Base-by-base conservation (phyloP, 2,329 filamentous ascomycete genomes). In the Magnaporthiopsis incrustans region DNA sequence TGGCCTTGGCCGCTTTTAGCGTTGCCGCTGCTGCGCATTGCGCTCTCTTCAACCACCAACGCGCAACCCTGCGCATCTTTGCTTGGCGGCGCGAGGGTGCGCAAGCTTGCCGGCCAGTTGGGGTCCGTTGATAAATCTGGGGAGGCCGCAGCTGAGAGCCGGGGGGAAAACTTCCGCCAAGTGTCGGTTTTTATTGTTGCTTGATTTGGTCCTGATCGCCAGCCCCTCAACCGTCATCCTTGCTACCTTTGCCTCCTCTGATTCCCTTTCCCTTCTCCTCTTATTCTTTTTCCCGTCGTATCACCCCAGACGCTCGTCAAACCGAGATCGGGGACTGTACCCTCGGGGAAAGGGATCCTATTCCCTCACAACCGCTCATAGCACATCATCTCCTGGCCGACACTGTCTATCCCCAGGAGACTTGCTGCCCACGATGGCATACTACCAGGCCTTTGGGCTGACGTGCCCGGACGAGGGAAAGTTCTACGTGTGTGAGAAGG, bases 401-500 rank as follows among this genome's bases (percentile, higher is more conserved):
- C n/a, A n/a, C 44, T n/a, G 7, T 6, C 4, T 53, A 2, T 11
- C 22, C 44, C 44, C 18, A 2, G 18, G 7, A 22, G 5, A 35
- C 11, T 25, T 11, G 44, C 44, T 53, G 22, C 44, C 11, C 44
- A 25, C 44, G 10, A 53, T 53, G 44, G 44, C 44, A 53, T 53
- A 53, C 44, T 60, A 30, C 44, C 27, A 70, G 26, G 60, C 32
- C 2, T 71, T 74, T 50, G 70, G 71, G 1, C 71, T 74, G 30
- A 70, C 70, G 0, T 77, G 76, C 57, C 74, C 75, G 4, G 67
- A 35, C 4, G 73, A 71, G 14, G 73, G 74, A 3, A 66, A 64
- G 1, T 77, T 76, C 70, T 73, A 75, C 64, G 70, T 75, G 22
- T 77, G 75, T 63, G 66, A 65, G 59, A 44, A 68, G 14, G 67